Percentiles rank a stretch among this genome's conserved stretches.
Conservation (phyloP, 805 yeast species). For the Diddensiella caesifluorescens region DNA sequence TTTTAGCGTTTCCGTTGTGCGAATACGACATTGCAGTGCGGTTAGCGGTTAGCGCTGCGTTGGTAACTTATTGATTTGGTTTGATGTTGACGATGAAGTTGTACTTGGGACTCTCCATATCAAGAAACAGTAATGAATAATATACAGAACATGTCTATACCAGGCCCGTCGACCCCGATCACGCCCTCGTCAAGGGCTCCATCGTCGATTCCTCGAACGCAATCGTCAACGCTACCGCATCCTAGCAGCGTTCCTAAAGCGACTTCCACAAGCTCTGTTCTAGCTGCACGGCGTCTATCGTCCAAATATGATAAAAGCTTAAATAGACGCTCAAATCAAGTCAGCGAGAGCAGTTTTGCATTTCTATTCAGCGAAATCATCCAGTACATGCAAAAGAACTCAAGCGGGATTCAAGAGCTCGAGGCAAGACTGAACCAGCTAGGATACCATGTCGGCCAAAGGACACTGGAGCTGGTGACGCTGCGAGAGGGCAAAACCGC, state of each 20-base stretch:
- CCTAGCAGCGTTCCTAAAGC: slow-evolving; percentile 17
- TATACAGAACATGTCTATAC: slow-evolving; percentile 13
- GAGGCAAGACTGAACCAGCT: slow-evolving; percentile 59
- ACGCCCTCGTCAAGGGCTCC: slow-evolving; percentile 25
- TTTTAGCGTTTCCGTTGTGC: too few species aligned
- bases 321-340: slow-evolving; percentile 60
- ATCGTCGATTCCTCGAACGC: slow-evolving; percentile 36
- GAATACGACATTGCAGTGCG: too few species aligned
- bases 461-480: slow-evolving; percentile 62
- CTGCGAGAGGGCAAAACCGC: slow-evolving; percentile 62
- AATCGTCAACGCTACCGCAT: slow-evolving; percentile 31
- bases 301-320: slow-evolving; percentile 54
- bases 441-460: slow-evolving; percentile 74
- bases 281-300: slow-evolving; percentile 3
- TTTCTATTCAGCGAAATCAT: slow-evolving; percentile 68
- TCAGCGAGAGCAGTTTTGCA: slow-evolving; percentile 60
- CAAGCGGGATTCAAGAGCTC: slow-evolving; percentile 52
- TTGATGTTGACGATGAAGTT: too few species aligned
- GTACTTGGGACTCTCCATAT: too few species aligned
- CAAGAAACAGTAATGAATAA: too few species aligned
- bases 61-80: too few species aligned
- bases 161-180: slow-evolving; percentile 25
- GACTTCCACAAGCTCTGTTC: not conserved
- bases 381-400: slow-evolving; percentile 54
- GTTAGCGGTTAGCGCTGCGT: too few species aligned